These are phyloP conservation scores for Sclerotinia glacialis DNA, from an alignment of 2,329 filamentous ascomycete genomes.

Conservation along the genomic window DNA sequence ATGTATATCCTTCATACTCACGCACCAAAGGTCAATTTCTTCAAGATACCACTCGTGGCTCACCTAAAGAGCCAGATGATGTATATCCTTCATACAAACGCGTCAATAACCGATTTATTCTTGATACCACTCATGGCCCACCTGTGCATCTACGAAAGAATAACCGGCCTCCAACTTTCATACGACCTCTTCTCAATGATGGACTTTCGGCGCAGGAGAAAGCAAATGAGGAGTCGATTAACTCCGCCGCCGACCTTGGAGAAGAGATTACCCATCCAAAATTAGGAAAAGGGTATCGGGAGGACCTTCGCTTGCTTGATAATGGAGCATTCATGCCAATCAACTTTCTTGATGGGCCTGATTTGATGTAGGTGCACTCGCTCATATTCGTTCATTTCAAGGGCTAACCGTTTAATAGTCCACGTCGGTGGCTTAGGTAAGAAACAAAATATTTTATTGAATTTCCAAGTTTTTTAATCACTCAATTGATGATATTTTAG, in stretches of 20 bases:
- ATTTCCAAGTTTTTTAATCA: neutral
- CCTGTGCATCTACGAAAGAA: neutral
- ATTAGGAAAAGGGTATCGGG: conserved; percentile 10
- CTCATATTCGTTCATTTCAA: neutral
- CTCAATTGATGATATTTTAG: conserved; percentile 38
- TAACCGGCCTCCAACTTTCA: neutral
- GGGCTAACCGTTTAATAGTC: conserved; percentile 34
- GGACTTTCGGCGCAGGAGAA: neutral
- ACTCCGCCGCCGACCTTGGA: neutral
- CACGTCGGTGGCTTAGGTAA: conserved; percentile 44
- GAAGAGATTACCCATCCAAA: conserved; percentile 12
- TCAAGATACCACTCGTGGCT: neutral
- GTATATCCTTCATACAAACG: neutral
- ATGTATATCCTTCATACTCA: neutral
- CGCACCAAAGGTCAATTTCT: neutral
- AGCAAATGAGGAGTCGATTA: conserved; percentile 5
- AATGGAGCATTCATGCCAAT: neutral
- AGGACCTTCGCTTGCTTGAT: conserved; percentile 4
- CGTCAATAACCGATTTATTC: neutral
- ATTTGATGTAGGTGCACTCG: neutral
- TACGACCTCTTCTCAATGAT: neutral
- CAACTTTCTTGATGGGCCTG: neutral
- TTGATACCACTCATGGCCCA: neutral
- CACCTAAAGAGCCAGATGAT: neutral
- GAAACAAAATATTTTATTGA: conserved; percentile 3